A percentile compares a stretch with the other conserved stretches of the same genome.
These are phyloP conservation scores for Casaregolazyma suthepensis DNA, from an alignment of 1,139 yeast genomes.

Conservation along the genomic window DNA sequence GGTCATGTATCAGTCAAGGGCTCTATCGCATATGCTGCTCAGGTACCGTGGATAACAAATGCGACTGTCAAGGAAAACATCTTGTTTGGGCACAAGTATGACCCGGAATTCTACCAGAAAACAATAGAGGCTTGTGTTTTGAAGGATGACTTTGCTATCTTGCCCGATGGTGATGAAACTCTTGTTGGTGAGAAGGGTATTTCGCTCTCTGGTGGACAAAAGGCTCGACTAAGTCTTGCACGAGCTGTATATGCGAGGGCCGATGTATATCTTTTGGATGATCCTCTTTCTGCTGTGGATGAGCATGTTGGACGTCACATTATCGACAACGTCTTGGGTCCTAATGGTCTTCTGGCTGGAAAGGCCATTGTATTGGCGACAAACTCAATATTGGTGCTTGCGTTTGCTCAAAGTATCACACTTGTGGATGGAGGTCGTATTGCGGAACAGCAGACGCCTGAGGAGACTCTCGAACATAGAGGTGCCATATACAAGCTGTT, in stretches of 20 bases:
- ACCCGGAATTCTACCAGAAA: constrained; percentile 68
- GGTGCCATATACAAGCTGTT: constrained; percentile 60
- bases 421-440: constrained; percentile 73
- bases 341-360: constrained; percentile 66
- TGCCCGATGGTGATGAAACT: constrained; percentile 86
- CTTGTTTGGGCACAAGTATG: constrained; percentile 80
- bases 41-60: constrained; percentile 94
- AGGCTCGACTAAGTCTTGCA: constrained; percentile 87
- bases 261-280: constrained; percentile 85
- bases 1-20: constrained; percentile 78
- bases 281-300: constrained; percentile 91
- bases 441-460: constrained; percentile 70
- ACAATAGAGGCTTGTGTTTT: constrained; percentile 89
- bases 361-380: constrained; percentile 85
- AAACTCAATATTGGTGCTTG: constrained; percentile 77
- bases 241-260: constrained; percentile 95
- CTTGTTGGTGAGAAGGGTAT: constrained; percentile 97
- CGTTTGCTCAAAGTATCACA: constrained; percentile 67
- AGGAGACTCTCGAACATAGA: constrained; percentile 46
- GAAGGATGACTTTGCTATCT: constrained; percentile 64
- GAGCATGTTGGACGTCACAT: constrained; percentile 90
- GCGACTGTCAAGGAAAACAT: constrained; percentile 88
- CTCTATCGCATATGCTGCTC: constrained; percentile 83
- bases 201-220: constrained; percentile 94
- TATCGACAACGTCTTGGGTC: constrained; percentile 72